Percentiles rank a stretch among this genome's conserved stretches.
phyloP scores from a whole-genome alignment of 768 basidiomycete species.

The Boletus subparvulus region DNA sequence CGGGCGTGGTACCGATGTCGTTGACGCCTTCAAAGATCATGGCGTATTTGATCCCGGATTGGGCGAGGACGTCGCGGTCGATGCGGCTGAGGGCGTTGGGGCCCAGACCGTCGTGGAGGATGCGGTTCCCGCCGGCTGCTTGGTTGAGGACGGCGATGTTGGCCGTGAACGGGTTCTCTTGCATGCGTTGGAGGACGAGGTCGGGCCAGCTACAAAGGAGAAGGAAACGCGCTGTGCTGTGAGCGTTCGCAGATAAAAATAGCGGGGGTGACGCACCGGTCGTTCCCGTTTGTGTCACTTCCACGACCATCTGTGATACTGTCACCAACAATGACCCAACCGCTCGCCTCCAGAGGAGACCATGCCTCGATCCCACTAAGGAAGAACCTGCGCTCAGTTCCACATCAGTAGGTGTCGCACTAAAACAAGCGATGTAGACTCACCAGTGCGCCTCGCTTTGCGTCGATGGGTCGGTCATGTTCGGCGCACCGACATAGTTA shows the following conservation, averaged over 20 bases:
- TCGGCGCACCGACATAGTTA: conserved; percentile 1
- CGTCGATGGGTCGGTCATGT: conserved; percentile 14
- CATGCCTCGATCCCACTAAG: conserved; percentile 3
- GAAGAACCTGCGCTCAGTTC: conserved; percentile 14
- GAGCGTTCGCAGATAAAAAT: not conserved
- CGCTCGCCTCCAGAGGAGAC: not conserved
- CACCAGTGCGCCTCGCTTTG: not conserved
- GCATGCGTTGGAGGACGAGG: conserved; percentile 4
- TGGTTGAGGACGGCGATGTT: conserved; percentile 2
- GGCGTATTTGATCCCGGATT: conserved; percentile 6
- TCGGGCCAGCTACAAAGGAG: not conserved
- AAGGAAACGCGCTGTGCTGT: not conserved
- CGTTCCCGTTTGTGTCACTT: conserved; percentile 2
- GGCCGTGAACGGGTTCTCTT: not conserved
- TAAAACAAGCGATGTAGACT: not conserved
- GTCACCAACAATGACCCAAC: conserved; percentile 3
- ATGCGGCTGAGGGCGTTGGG: not conserved
- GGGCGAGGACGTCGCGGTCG: not conserved
- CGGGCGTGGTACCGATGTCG: conserved; percentile 2
- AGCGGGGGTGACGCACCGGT: not conserved
- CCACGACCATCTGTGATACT: conserved; percentile 6
- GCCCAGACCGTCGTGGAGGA: not conserved
- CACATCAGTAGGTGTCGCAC: not conserved
- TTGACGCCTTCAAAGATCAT: conserved; percentile 12
- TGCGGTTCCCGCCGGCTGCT: not conserved